Evolutionary conservation across 805 yeast species (phyloP).

Genomic region (Kodamaea kakaduensis): DNA sequence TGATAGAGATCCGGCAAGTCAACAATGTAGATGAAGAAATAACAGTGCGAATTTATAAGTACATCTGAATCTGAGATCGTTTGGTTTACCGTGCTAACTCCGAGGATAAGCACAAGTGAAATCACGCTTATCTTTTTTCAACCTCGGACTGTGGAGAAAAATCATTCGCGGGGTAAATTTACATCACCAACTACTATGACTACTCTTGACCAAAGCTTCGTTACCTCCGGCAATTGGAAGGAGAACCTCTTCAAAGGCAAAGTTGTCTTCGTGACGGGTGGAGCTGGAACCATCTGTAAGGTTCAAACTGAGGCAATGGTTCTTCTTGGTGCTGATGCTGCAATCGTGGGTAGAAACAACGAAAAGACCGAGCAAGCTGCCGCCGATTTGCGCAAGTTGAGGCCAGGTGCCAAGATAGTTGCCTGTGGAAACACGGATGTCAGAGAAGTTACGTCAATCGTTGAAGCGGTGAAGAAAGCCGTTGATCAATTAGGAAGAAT

Average conservation of each 20-base stretch:
- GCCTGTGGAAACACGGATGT: conserved; percentile 23
- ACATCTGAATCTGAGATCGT: too few relatives aligned
- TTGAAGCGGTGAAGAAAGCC: conserved; percentile 21
- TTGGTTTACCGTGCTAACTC: too few relatives aligned
- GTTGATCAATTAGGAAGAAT: conserved; percentile 36
- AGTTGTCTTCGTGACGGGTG: conserved; percentile 30
- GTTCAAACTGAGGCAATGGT: conserved; percentile 28
- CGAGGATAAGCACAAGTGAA: too few relatives aligned
- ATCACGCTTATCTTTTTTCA: too few relatives aligned
- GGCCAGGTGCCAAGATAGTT: conserved; percentile 24
- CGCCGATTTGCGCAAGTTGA: conserved; percentile 18
- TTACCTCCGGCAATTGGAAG: conserved; percentile 21
- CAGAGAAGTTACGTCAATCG: conserved; percentile 21
- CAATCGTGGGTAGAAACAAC: conserved; percentile 25
- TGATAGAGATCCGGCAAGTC: too few relatives aligned
- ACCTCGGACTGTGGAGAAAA: too few relatives aligned
- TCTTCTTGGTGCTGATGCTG: conserved; percentile 28
- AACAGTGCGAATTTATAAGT: too few relatives aligned
- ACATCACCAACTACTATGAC: conserved; percentile 16
- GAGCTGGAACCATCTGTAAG: conserved; percentile 28
- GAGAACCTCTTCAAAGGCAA: conserved; percentile 25
- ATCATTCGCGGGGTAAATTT: conserved; percentile 3
- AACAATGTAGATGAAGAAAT: too few relatives aligned
- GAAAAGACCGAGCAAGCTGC: conserved; percentile 24
- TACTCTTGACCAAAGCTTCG: conserved; percentile 19